Base-by-base conservation (phyloP, 305 asterid species). In the Solanum aculeatissimum region DNA sequence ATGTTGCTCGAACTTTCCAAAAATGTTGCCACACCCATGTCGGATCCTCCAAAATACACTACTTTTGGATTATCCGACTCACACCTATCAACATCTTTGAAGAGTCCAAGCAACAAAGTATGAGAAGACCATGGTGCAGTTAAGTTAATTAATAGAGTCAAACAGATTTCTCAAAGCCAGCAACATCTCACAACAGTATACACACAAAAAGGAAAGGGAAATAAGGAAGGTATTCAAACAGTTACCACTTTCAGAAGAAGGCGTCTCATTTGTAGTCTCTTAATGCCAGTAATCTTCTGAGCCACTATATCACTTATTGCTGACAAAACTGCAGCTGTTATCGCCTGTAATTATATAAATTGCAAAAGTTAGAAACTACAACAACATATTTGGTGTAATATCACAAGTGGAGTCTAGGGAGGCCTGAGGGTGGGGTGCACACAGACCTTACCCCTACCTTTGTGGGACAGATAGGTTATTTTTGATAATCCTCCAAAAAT, bases 181-280 rank as follows among this genome's bases (percentile, higher is more conserved):
- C 49, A 9, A 18, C 78, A 5, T 53, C n/a, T 19, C 53, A 57
- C 45, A 7, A 40, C 63, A 6, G 21, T 58, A n/a, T 11, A 38
- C 8, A 43, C 55, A 43, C 11, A 21, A 43, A 42, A 70, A n/a
- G 55, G 19, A 42, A 71, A n/a, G 1, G n/a, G 11, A 11, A n/a
- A 42, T 1, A 71, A 14, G 14, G 58, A 72, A 43, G 8, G 8
- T 7, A 43, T 45, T 49, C 35, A 45, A 72, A 72, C 7, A 3
- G 21, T 89, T 65, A 90, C 91, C 91, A 90, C 92, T 90, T 90
- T 90, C 60, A 90, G 91, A 86, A 90, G 88, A 84, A 90, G 87
- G 74, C 93, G 91, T 86, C 84, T 89, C 84, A 89, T 82, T 84
- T 90, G 93, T 84, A 90, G 89, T 55, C 84, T 90, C 86, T 86